Conservation (phyloP, 768 basidiomycete genomes). For the Daedaleopsis sinensis region DNA sequence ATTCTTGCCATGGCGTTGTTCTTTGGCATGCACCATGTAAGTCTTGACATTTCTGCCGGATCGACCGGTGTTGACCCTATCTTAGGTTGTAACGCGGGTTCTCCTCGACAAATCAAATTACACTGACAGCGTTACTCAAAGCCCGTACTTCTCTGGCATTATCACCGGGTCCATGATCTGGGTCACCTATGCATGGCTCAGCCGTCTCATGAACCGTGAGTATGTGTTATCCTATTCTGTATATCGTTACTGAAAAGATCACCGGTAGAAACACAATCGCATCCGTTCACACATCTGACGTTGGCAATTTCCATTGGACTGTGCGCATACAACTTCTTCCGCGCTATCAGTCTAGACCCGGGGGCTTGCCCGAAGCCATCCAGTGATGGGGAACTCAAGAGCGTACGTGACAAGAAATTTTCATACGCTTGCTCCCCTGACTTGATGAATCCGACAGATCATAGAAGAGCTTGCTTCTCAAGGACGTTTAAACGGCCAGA, state of each 20-base stretch:
- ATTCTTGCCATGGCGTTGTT: slow-evolving; percentile 85
- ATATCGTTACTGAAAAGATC: neutral
- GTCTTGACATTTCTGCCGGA: slow-evolving; percentile 31
- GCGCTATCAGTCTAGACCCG: slow-evolving; percentile 85
- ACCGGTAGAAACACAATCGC: slow-evolving; percentile 69
- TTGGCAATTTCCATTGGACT: slow-evolving; percentile 72
- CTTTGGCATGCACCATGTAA: slow-evolving; percentile 92
- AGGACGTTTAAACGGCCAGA: slow-evolving; percentile 90
- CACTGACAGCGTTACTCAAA: slow-evolving; percentile 81
- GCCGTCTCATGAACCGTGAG: slow-evolving; percentile 73
- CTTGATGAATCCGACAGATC: slow-evolving; percentile 48
- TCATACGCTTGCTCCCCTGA: neutral
- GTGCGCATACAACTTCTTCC: slow-evolving; percentile 91
- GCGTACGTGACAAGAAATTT: slow-evolving; percentile 45
- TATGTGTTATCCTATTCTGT: slow-evolving; percentile 9
- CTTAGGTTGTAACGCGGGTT: slow-evolving; percentile 80
- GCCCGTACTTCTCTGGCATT: slow-evolving; percentile 93
- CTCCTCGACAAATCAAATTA: slow-evolving; percentile 81
- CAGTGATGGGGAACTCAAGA: slow-evolving; percentile 85
- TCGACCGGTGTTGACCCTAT: slow-evolving; percentile 21
- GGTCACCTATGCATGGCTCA: slow-evolving; percentile 84
- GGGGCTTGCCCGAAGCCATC: slow-evolving; percentile 82
- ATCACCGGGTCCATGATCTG: slow-evolving; percentile 85
- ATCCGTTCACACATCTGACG: slow-evolving; percentile 73
- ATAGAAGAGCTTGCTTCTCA: slow-evolving; percentile 90